phyloP scores from a whole-genome alignment of 495 filamentous ascomycete species.

The Penicillium turbatum region DNA sequence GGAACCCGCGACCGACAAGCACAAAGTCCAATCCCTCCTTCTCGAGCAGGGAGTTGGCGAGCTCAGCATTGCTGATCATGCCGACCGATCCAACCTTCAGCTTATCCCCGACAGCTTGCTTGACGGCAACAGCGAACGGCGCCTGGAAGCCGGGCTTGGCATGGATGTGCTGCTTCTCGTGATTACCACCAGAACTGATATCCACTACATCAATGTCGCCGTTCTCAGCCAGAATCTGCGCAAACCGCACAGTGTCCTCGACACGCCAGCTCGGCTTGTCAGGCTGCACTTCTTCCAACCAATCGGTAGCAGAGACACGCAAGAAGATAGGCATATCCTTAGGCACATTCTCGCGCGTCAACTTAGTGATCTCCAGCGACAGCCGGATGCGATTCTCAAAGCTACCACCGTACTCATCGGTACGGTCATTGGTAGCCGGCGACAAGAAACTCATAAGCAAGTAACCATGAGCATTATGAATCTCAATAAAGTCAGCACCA shows the following conservation, averaged over 20 bases:
- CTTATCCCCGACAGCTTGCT: conserved; percentile 56
- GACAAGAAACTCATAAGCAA: conserved; percentile 60
- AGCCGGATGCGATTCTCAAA: conserved; percentile 60
- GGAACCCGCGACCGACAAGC: conserved; percentile 60
- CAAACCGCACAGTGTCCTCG: conserved; percentile 53
- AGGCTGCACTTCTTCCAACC: conserved; percentile 47
- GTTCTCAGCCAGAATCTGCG: conserved; percentile 44
- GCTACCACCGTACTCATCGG: conserved; percentile 58
- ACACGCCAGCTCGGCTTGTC: conserved; percentile 52
- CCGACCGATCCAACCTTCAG: conserved; percentile 58
- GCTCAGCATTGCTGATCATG: conserved; percentile 51
- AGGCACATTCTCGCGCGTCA: conserved; percentile 51
- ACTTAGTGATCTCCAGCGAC: conserved; percentile 52
- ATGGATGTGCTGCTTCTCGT: conserved; percentile 52
- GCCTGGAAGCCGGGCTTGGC: conserved; percentile 58
- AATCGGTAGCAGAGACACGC: conserved; percentile 56
- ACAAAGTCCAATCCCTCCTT: conserved; percentile 55
- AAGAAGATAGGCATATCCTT: conserved; percentile 62
- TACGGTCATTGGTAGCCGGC: conserved; percentile 55
- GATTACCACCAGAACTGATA: conserved; percentile 57
- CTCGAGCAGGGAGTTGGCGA: conserved; percentile 53
- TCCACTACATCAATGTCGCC: conserved; percentile 61
- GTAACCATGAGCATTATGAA: conserved; percentile 61
- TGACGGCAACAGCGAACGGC: conserved; percentile 54
- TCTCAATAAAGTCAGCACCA: conserved; percentile 55